Base-by-base conservation (phyloP, 2,329 filamentous ascomycete species). In the Chaetothyriales sp. region DNA sequence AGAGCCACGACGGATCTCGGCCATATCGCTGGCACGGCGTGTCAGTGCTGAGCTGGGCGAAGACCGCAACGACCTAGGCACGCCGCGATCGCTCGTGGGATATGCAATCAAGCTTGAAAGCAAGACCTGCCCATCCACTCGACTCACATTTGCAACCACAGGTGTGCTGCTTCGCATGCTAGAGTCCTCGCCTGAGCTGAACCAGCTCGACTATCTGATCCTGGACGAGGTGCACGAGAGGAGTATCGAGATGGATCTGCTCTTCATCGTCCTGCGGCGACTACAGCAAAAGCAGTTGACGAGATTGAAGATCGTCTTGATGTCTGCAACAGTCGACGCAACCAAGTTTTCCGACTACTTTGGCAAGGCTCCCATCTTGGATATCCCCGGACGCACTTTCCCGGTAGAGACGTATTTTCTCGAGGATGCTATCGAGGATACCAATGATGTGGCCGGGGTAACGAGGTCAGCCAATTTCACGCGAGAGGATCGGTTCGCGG, bases 121-220 rank as follows among this genome's bases (percentile, higher is more conserved):
- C 47, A 94, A 93, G 60, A 84, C 84, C 0, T 83, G 81, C 15
- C 77, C 80, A 26, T 81, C 87, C 59, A 96, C 89, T 1, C 77
- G 86, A 48, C 77, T 98, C 22, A 80, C 96, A 5, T 98, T 88
- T 67, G 92, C 92, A 20, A 72, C 79, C 20, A 79, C 80, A 44
- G 80, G 92, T 70, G 94, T 98, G 52, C 87, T 98, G n/a, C 86
- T 98, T 74, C 81, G 92, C 25, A 96, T 98, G 90, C 74, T 98
- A 12, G 92, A 98, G 66, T 83, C 83, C 7, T 85, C 86, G 0
- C 84, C 87, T 56, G 84, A 93, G 51, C 77, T 98, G 44, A 78
- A 80, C 51, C 90, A 95, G 56, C 82, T 98, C 49, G 95, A 90
- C 0, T 92, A 96, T 68, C 71, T 98, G 53, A 81, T 98, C 45